A percentile compares a stretch with the other conserved stretches of the same genome.
Evolutionary conservation across 1,284 basidiomycete genomes (phyloP).

Genomic region (Wallemia mellicola): DNA sequence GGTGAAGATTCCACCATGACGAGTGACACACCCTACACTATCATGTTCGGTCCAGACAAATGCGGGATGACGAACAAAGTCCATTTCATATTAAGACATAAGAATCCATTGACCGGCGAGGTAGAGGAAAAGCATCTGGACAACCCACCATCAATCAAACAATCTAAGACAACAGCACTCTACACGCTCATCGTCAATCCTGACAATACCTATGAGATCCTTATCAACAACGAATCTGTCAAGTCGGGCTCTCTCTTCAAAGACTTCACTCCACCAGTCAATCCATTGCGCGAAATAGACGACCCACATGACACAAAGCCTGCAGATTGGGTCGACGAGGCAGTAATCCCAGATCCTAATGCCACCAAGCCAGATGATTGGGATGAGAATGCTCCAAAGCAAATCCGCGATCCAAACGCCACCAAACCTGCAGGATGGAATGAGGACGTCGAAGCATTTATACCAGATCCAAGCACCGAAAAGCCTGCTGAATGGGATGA

Average conservation of each 20-base stretch:
- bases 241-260: slow-evolving; percentile 61
- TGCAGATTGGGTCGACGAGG: slow-evolving; percentile 66
- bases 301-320: slow-evolving; percentile 80
- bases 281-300: slow-evolving; percentile 49
- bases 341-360: slow-evolving; percentile 54
- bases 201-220: slow-evolving; percentile 78
- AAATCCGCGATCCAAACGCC: slow-evolving; percentile 63
- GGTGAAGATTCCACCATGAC: slow-evolving; percentile 38
- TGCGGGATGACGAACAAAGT: slow-evolving; percentile 21
- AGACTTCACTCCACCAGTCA: slow-evolving; percentile 83
- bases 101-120: slow-evolving; percentile 65
- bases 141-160: slow-evolving; percentile 47
- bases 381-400: slow-evolving; percentile 79
- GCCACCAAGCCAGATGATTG: slow-evolving; percentile 78
- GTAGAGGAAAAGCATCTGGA: slow-evolving; percentile 91
- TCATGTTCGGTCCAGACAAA: slow-evolving; percentile 19
- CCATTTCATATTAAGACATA: neutral
- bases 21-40: slow-evolving; percentile 87
- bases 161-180: slow-evolving; percentile 63
- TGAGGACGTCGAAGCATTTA: slow-evolving; percentile 46
- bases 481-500: slow-evolving; percentile 99
- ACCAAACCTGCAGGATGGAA: slow-evolving; percentile 85
- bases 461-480: slow-evolving; percentile 69
- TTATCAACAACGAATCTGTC: slow-evolving; percentile 61
- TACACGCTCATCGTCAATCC: slow-evolving; percentile 81